These are phyloP conservation scores for Clausena lansium DNA, from an alignment of 345 rosid species.

Conservation along the genomic window DNA sequence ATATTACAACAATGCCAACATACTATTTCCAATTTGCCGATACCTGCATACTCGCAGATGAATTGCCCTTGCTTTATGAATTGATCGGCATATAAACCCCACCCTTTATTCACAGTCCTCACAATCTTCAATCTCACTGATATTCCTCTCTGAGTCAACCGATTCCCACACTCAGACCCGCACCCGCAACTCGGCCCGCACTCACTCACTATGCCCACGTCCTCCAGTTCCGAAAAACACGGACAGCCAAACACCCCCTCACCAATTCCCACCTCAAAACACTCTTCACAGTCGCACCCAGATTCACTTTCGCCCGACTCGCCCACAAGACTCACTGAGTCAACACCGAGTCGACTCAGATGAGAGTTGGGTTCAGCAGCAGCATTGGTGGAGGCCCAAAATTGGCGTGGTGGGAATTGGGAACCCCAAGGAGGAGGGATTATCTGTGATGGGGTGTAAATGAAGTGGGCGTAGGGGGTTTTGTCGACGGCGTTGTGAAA, in stretches of 20 bases:
- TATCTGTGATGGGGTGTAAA: slow-evolving; percentile 59
- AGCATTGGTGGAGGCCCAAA: slow-evolving; percentile 43
- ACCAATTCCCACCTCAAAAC: slow-evolving; percentile 34
- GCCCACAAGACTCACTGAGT: slow-evolving; percentile 21
- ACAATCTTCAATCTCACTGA: slow-evolving; percentile 59
- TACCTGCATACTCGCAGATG: slow-evolving; percentile 89
- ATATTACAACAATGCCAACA: neutral
- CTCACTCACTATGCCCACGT: slow-evolving; percentile 46
- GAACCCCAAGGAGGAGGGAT: slow-evolving; percentile 34
- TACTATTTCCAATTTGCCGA: neutral
- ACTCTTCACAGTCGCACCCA: slow-evolving; percentile 51
- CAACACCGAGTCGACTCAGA: neutral
- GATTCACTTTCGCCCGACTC: slow-evolving; percentile 24
- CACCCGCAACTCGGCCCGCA: slow-evolving; percentile 71
- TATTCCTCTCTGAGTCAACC: slow-evolving; percentile 62
- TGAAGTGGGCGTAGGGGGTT: slow-evolving; percentile 55
- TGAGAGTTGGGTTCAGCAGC: neutral
- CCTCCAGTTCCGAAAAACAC: slow-evolving; percentile 28
- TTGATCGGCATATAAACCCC: slow-evolving; percentile 78
- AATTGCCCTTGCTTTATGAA: slow-evolving; percentile 59
- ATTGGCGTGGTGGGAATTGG: slow-evolving; percentile 38
- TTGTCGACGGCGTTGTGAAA: slow-evolving; percentile 45
- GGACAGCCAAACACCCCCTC: slow-evolving; percentile 26
- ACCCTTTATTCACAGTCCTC: slow-evolving; percentile 63
- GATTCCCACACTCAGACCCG: slow-evolving; percentile 57